Conservation (phyloP, 805 yeast species). For the Saccharomycopsis sp. region DNA sequence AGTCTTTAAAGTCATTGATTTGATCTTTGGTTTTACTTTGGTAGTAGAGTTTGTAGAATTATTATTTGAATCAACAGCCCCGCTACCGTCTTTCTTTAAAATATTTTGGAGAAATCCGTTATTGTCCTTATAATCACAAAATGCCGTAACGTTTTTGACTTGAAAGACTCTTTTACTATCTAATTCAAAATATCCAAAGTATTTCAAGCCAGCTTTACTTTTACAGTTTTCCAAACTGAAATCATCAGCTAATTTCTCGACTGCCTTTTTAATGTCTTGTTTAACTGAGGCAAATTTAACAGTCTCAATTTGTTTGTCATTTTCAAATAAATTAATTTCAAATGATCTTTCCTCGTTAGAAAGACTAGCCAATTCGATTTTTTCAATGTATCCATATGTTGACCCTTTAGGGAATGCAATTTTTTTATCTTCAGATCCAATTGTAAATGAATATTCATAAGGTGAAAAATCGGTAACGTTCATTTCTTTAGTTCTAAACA, state of each 20-base stretch:
- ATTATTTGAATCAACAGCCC: not conserved
- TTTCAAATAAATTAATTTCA: constrained; percentile 23
- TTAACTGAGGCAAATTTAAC: constrained; percentile 17
- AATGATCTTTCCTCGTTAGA: constrained; percentile 20
- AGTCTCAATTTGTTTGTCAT: constrained; percentile 23
- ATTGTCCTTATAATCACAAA: constrained; percentile 29
- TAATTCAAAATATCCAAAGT: constrained; percentile 38
- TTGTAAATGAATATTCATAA: constrained; percentile 38
- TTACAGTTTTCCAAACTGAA: constrained; percentile 15
- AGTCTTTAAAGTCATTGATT: constrained; percentile 8
- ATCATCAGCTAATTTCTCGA: constrained; percentile 10
- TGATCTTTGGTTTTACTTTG: not conserved
- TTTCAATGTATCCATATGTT: constrained; percentile 29
- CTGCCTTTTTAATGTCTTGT: constrained; percentile 9
- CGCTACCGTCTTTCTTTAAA: constrained; percentile 6
- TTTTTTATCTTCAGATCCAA: constrained; percentile 26
- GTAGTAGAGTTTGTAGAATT: not conserved
- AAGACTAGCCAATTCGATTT: constrained; percentile 33
- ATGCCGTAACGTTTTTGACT: constrained; percentile 37
- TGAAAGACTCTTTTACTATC: constrained; percentile 45
- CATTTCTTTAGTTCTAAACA: constrained; percentile 58
- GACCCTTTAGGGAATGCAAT: constrained; percentile 49
- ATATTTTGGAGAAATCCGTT: constrained; percentile 20
- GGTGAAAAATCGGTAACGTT: constrained; percentile 49
- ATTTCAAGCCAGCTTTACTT: constrained; percentile 26